phyloP scores from a whole-genome alignment of 441 rosid species.

The Syzygium syzygioides region DNA sequence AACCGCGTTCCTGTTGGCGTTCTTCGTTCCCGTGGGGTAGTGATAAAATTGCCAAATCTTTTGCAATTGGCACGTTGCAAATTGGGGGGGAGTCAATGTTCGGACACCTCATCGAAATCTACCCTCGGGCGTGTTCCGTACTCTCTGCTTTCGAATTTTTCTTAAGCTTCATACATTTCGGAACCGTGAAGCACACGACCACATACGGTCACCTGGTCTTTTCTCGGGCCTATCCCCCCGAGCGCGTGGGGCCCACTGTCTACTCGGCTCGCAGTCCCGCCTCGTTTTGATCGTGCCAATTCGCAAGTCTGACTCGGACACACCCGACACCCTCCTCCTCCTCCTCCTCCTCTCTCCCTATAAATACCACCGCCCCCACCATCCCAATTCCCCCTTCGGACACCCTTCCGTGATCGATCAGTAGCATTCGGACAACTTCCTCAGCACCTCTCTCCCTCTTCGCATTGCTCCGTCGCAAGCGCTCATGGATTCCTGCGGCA shows the following conservation, averaged over 20 bases:
- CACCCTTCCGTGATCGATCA: not conserved
- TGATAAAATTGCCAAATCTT: not conserved
- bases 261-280: no score
- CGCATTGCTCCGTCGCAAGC: not conserved
- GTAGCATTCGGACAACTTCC: not conserved
- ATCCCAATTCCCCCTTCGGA: not conserved
- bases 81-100: no score
- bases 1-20: no score
- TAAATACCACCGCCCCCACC: not conserved
- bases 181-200: no score
- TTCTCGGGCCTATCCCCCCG: no score
- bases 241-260: no score
- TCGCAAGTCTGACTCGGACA: not conserved
- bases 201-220: no score
- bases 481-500: slow-evolving; percentile 10
- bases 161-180: no score
- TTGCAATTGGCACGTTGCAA: not conserved
- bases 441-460: not conserved
- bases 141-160: no score
- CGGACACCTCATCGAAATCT: not conserved
- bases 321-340: not conserved
- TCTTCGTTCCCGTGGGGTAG: no score
- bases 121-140: no score
- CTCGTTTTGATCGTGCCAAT: not conserved
- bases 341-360: not conserved